Base-by-base conservation (phyloP, 2,329 filamentous ascomycete genomes). In the Akanthomyces lecanii region DNA sequence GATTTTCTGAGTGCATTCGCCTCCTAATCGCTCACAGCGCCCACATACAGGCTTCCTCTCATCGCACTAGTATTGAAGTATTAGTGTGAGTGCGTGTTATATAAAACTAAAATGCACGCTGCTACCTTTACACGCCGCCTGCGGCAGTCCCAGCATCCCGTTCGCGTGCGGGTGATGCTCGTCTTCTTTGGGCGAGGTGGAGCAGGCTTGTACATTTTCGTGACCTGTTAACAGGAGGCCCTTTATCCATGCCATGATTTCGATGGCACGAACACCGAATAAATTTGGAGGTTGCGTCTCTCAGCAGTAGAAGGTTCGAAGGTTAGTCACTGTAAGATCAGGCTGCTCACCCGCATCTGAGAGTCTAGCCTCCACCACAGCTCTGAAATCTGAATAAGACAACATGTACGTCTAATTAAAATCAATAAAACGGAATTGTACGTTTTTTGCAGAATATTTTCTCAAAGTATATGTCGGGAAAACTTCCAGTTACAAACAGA, bases 121-220 rank as follows among this genome's bases (percentile, higher is more conserved):
- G 42, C 25, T 47, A 70, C 68, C 66, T 68, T 68, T 38, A 64
- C 66, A 6, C 64, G 67, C 11, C 67, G 61, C 16, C 62, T 56
- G 10, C 65, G 50, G 16, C 68, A 70, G 11, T 12, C 54, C 16
- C 54, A 64, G 36, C 68, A 70, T 4, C 68, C 68, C 3, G 65
- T 67, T 2, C 66, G 65, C 10, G 66, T 61, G 14, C 68, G 68
- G 11, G 63, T 62, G 42, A 70, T 70, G 16, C 53, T 65, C 3
- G 68, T 70, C 56, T 70, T 70, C 23, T 69, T 69, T 2, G 21
- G 61, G 5, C 68, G 66, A 12, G 58, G 58, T 3, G 66, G 66
- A 7, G 65, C 67, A 14, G 68, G 68, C 16, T 68, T 68, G 36
- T 70, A 70, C 68, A 70, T 68, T 23, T 53, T 30, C 3, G 14